Evolutionary conservation across 495 filamentous ascomycete species (phyloP), one percentile per base, ranked within the genome.

Genomic region (Lichina pygmaea): DNA sequence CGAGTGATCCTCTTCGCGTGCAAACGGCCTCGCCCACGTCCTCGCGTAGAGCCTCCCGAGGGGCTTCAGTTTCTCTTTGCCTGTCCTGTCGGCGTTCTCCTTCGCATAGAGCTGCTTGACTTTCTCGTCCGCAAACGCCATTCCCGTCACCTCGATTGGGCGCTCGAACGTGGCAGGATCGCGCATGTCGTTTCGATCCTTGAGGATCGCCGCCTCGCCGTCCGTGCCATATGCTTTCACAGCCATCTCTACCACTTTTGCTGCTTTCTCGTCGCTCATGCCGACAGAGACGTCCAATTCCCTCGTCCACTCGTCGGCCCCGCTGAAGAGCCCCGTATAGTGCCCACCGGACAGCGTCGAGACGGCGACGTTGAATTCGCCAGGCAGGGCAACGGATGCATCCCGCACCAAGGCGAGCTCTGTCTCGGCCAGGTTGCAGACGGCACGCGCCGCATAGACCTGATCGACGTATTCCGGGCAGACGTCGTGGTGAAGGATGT

Each of bases 401-500:
- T 69, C 54, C 13, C 61, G 51, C 36, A 71, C 66, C 41, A 68
- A 61, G 51, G 68, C 67, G 9, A 84, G 57, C 55, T 95, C 81
- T 15, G 63, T 60, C 8, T 72, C 63, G 10, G 80, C 83, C 24
- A 65, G 51, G 30, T 78, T 68, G 52, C 85, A 93, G 38, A 84
- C 55, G 3, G 52, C 55, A 17, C 76, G 65, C 2, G 85, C 86
- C 3, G 63, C 64, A 31, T 70, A 57, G 44, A 95, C 66, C 49
- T 80, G 68, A 0, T 66, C 62, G 0, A 52, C 61, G 55, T 85
- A 76, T 51, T 97, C 89, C 4, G 78, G 78, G 50, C 82, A 91
- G 11, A 92, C 89, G 34, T 79, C 66, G 52, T 94, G 86, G 46
- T 69, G 68, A 10, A 84, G 63, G 8, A 94, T 65, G 52, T 93